A percentile compares a stretch with the other conserved stretches of the same genome.
Evolutionary conservation across 2,329 filamentous ascomycete species (phyloP).

Genomic region (Fusarium sp.): DNA sequence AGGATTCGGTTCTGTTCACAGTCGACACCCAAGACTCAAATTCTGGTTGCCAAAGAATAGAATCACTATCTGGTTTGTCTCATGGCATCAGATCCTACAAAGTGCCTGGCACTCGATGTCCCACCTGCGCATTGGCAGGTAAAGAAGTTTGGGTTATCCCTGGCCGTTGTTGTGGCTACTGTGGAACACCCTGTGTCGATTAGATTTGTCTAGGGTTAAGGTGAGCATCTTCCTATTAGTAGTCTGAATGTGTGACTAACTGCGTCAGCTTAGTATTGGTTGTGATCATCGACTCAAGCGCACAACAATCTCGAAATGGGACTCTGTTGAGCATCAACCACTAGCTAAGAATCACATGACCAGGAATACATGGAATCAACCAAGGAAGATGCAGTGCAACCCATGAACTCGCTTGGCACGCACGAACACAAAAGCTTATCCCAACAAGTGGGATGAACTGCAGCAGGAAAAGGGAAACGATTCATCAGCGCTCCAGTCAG

Average conservation of each 20-base stretch:
- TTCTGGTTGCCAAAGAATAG: not conserved
- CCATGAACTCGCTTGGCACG: not conserved
- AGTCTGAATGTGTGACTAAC: conserved; percentile 9
- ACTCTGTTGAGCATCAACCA: not conserved
- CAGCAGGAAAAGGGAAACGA: conserved; percentile 1
- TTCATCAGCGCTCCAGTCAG: conserved; percentile 14
- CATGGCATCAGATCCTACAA: conserved; percentile 35
- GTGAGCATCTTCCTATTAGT: conserved; percentile 4
- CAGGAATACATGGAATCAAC: not conserved
- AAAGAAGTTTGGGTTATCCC: conserved; percentile 69
- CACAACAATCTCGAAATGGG: not conserved
- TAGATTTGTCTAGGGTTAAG: conserved; percentile 11
- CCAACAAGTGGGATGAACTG: not conserved
- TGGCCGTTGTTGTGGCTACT: conserved; percentile 64
- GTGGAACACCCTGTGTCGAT: conserved; percentile 59
- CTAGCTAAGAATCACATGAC: not conserved
- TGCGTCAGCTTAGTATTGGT: not conserved
- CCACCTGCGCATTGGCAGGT: conserved; percentile 62
- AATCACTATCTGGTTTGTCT: not conserved
- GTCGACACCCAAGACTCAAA: not conserved
- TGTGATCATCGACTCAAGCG: not conserved
- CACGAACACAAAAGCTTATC: not conserved
- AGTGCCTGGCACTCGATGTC: conserved; percentile 65
- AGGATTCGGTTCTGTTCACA: not conserved
- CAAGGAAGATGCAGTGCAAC: not conserved